Base-by-base conservation (phyloP, 768 basidiomycete species). In the Pulveroboletus sp. region DNA sequence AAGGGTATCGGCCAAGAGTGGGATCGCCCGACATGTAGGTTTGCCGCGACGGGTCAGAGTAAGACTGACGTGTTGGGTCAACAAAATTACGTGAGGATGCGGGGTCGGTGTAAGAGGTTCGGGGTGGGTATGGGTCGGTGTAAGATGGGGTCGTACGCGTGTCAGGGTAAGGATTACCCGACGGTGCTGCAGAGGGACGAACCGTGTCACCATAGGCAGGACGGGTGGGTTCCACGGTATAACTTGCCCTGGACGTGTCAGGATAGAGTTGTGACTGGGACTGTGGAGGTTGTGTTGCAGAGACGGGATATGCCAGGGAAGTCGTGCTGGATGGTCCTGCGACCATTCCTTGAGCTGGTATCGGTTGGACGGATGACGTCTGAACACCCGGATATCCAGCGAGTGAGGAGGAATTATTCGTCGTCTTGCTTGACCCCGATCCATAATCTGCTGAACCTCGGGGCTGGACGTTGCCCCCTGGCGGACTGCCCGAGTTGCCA, bases 401-500 rank as follows among this genome's bases (percentile, higher is more conserved):
- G 34, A 67, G 63, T 36, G 67, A 60, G 38, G 64, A 56, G 50
- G 64, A 24, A 38, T 53, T 39, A 47, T 27, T 46, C 46, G 57
- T 39, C n/a, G 46, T 52, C 52, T 53, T 61, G 46, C 59, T 46
- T 19, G 61, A 50, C 35, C 36, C 46, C 16, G 40, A 43, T 33
- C 62, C 60, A 41, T 62, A 65, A 48, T 66, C 64, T 23, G 51
- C 41, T 17, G 64, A 65, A 25, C 57, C 54, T 35, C 65, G 60
- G 23, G 59, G 53, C 21, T 59, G 62, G n/a, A 46, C n/a, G 27
- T 35, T 48, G 24, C 27, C 47, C 21, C 58, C 61, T 23, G 55
- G 75, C 43, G 82, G 82, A 59, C 82, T 84, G 16, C 81, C 74
- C 47, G 81, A 78, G 58, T 71, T 77, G 4, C 80, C 79, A 50